Conservation (phyloP, 1,139 yeast species). For the Suhomyces chickasaworum region DNA sequence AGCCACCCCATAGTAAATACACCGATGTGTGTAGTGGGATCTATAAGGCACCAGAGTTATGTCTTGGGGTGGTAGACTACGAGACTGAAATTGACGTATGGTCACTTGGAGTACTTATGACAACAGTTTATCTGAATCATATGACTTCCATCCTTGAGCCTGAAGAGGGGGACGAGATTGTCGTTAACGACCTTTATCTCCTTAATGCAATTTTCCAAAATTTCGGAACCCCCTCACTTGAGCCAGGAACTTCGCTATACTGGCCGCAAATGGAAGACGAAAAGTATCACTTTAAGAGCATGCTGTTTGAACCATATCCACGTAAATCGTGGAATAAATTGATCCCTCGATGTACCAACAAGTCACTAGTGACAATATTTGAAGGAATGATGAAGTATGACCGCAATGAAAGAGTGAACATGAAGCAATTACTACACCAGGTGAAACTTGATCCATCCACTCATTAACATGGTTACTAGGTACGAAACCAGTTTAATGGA, state of each 20-base stretch:
- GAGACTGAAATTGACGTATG: slow-evolving; percentile 72
- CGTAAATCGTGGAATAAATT: slow-evolving; percentile 21
- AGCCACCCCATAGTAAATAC: slow-evolving; percentile 49
- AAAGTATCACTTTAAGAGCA: slow-evolving; percentile 34
- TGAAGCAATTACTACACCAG: slow-evolving; percentile 2
- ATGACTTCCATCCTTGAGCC: slow-evolving; percentile 42
- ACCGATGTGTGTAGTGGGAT: slow-evolving; percentile 77
- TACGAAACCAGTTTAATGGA: not conserved
- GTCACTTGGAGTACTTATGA: slow-evolving; percentile 71
- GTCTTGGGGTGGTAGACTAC: slow-evolving; percentile 70
- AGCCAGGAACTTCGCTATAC: slow-evolving; percentile 28
- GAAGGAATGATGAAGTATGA: slow-evolving; percentile 30
- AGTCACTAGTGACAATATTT: slow-evolving; percentile 21
- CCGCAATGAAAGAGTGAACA: slow-evolving; percentile 11
- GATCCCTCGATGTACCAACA: slow-evolving; percentile 32
- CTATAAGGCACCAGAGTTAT: slow-evolving; percentile 83
- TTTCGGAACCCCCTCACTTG: slow-evolving; percentile 66
- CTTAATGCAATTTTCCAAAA: slow-evolving; percentile 59
- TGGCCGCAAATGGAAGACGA: slow-evolving; percentile 42
- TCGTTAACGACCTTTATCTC: slow-evolving; percentile 63
- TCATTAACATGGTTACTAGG: not conserved
- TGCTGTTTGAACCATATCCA: slow-evolving; percentile 25
- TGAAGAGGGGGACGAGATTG: slow-evolving; percentile 33
- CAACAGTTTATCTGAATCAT: slow-evolving; percentile 56
- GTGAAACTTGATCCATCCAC: not conserved